Evolutionary conservation across 2,329 filamentous ascomycete species (phyloP), one percentile per base, ranked within the genome.

Genomic region (Parasarocladium wereldwijsianum): DNA sequence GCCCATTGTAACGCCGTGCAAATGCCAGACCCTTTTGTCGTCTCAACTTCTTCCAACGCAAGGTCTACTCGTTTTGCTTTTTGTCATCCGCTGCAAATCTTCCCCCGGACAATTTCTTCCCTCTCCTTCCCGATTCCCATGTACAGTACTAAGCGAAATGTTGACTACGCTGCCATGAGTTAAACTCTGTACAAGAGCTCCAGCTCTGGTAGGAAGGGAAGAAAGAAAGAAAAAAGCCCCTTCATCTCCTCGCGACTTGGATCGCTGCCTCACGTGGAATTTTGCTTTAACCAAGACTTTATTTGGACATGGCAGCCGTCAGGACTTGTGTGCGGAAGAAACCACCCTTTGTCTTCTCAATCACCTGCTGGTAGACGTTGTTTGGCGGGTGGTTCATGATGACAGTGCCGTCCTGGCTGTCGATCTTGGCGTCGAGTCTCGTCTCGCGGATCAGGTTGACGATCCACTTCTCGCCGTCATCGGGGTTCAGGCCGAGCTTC

Each of bases 381-480:
- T 92, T 90, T 38, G 90, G 87, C 30, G 87, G 90, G 62, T 98
- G 90, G 66, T 98, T 96, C 87, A 98, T 98, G 44, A 96, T 76
- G 31, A 98, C 90, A 32, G 90, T 96, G 50, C 90, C 90, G 60
- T 93, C 83, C 66, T 96, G 84, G 64, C 93, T 94, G 62, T 98
- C 90, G 52, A 96, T 96, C 74, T 98, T 98, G 48, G 90, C 90
- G 51, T 98, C 90, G 39, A 98, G 81, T 38, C 86, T 74, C 15
- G 90, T 98, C 60, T 98, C 90, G 40, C 90, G 79, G 60, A 98
- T 98, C 40, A 98, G 70, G 66, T 98, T 98, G 46, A 98, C 90
- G 49, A 98, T 98, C 90, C 90, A 98, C 68, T 98, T 98, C 74
- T 98, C 90, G 47, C 90, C 90, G 50, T 96, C 90, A 50, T 93